Conservation (phyloP, 371 early-diverging fungal species). For the Mucor piriformis region DNA sequence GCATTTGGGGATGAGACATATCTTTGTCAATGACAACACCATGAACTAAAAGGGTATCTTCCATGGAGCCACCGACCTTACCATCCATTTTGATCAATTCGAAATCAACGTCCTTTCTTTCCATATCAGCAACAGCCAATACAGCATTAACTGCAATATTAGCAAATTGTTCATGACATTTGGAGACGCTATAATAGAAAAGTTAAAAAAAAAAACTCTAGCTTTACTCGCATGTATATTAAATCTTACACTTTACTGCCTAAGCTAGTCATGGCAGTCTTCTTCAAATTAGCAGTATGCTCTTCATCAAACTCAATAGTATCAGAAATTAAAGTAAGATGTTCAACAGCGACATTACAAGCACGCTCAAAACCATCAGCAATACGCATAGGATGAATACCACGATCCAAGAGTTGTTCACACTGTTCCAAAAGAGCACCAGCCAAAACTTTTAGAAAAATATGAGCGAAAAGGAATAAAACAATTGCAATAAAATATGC, state of each 20-base stretch:
- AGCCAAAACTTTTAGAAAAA: conserved; percentile 77
- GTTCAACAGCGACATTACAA: conserved; percentile 89
- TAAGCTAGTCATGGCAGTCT: conserved; percentile 97
- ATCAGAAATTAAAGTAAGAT: conserved; percentile 92
- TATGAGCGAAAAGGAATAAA: neutral
- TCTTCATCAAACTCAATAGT: conserved; percentile 83
- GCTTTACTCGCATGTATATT: too few species aligned
- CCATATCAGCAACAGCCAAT: conserved; percentile 95
- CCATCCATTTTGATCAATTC: conserved; percentile 99
- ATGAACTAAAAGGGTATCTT: conserved; percentile 92
- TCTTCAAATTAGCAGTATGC: conserved; percentile 84
- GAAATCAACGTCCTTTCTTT: conserved; percentile 99
- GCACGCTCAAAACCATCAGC: conserved; percentile 99
- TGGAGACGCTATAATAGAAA: too few species aligned
- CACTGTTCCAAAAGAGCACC: conserved; percentile 98
- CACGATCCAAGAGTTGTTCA: conserved; percentile 92
- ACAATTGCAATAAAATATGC: too few species aligned
- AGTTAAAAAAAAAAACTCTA: too few species aligned
- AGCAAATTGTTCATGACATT: conserved; percentile 96
- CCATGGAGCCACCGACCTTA: conserved; percentile 95
- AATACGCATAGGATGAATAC: conserved; percentile 99
- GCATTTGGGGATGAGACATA: conserved; percentile 99
- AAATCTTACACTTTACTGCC: conserved; percentile 94
- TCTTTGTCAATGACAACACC: conserved; percentile 99
- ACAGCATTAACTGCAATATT: conserved; percentile 98